A percentile compares a stretch with the other conserved stretches of the same genome.
These are phyloP conservation scores for Fusarium praegraminearum DNA, from an alignment of 2,329 filamentous ascomycete genomes.

Conservation along the genomic window DNA sequence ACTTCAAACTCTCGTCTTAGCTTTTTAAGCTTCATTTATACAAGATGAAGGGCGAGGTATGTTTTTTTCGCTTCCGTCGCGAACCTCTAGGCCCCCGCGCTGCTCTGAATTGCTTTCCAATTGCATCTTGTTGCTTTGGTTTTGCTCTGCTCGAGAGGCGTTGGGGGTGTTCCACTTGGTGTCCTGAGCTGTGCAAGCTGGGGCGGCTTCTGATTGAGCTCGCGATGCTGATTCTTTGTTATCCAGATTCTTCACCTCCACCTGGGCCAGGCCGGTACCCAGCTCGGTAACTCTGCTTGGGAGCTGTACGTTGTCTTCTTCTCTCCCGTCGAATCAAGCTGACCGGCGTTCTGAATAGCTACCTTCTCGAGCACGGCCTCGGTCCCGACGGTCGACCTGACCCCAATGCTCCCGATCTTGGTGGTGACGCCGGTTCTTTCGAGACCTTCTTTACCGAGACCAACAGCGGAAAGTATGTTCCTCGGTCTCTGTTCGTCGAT, in stretches of 20 bases:
- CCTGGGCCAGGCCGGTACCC: constrained; percentile 76
- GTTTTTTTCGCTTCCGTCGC: constrained; percentile 48
- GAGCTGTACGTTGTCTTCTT: constrained; percentile 71
- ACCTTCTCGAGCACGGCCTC: constrained; percentile 79
- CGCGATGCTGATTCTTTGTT: constrained; percentile 35
- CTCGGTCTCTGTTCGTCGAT: constrained; percentile 78
- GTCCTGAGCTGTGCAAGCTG: constrained; percentile 27
- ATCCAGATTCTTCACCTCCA: constrained; percentile 72
- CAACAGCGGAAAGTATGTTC: constrained; percentile 77
- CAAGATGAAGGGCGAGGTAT: constrained; percentile 70
- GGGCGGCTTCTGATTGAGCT: constrained; percentile 10
- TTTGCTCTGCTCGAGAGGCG: constrained; percentile 15
- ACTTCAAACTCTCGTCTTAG: constrained; percentile 38
- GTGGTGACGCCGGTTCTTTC: constrained; percentile 72
- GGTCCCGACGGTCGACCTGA: constrained; percentile 73
- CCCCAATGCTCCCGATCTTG: constrained; percentile 69
- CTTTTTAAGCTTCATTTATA: constrained; percentile 43
- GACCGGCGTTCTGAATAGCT: constrained; percentile 59
- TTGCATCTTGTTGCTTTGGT: constrained; percentile 12
- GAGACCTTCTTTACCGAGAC: constrained; percentile 83
- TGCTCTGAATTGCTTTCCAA: constrained; percentile 7
- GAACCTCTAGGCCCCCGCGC: neutral
- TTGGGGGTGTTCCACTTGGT: constrained; percentile 40
- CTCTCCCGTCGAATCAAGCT: constrained; percentile 34
- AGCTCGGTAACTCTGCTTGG: constrained; percentile 81